phyloP scores from a whole-genome alignment of 2,329 filamentous ascomycete species.

The Phaeoacremonium minimum region DNA sequence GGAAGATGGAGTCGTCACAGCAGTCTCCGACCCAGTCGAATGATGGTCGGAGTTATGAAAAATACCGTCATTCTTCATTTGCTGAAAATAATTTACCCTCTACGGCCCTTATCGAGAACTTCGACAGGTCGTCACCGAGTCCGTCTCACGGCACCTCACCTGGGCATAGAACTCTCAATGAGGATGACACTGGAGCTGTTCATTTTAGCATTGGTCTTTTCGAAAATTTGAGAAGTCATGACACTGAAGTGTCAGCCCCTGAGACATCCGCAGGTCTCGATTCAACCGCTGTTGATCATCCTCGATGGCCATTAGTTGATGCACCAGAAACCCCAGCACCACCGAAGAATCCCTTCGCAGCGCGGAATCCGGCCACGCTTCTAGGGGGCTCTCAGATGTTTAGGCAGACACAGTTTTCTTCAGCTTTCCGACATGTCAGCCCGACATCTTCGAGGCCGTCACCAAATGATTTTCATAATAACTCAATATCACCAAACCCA shows the following conservation, averaged over 20 bases:
- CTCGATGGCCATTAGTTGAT: not conserved
- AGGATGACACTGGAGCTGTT: conserved; percentile 47
- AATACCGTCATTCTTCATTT: conserved; percentile 23
- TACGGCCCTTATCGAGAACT: conserved; percentile 17
- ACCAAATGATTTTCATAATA: conserved; percentile 36
- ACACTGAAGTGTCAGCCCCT: conserved; percentile 31
- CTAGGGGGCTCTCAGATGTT: conserved; percentile 48
- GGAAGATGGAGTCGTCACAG: conserved; percentile 42
- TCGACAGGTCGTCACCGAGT: too few species aligned
- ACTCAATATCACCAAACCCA: conserved; percentile 41
- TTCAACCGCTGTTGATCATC: not conserved
- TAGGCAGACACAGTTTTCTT: conserved; percentile 49
- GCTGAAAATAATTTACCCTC: conserved; percentile 12
- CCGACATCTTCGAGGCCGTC: conserved; percentile 57
- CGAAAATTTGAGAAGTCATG: conserved; percentile 26
- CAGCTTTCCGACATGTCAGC: conserved; percentile 43
- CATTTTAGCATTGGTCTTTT: conserved; percentile 39
- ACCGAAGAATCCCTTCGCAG: conserved; percentile 43
- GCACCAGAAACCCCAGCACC: conserved; percentile 44
- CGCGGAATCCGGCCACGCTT: conserved; percentile 24
- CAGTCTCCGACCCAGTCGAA: conserved; percentile 54
- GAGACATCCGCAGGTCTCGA: not conserved
- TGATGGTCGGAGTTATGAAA: conserved; percentile 50
- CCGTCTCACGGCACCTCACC: conserved; percentile 4
- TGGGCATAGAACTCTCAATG: conserved; percentile 30